phyloP scores from a whole-genome alignment of 345 rosid genomes.

The Ricinus communis region DNA sequence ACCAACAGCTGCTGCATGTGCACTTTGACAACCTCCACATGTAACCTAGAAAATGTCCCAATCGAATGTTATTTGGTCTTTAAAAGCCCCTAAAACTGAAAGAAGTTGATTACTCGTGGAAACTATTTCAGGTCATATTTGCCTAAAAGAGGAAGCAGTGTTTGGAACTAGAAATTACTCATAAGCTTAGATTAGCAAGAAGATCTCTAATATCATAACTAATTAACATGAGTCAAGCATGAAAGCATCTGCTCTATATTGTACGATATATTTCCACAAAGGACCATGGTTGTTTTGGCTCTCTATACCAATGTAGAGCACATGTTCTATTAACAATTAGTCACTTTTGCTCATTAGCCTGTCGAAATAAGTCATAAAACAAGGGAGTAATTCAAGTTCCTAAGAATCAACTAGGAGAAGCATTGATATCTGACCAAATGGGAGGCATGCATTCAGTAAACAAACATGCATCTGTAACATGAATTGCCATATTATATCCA shows the following conservation, averaged over 20 bases:
- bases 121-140: neutral
- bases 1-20: constrained; percentile 89
- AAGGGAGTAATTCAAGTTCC: neutral
- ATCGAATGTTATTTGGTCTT: constrained; percentile 28
- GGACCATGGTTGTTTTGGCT: neutral
- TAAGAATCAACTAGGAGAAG: neutral
- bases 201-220: neutral
- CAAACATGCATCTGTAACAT: constrained; percentile 4
- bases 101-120: constrained; percentile 2
- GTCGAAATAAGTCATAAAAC: neutral
- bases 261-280: neutral
- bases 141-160: neutral
- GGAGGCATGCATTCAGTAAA: neutral
- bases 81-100: constrained; percentile 12
- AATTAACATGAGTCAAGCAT: neutral
- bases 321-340: neutral
- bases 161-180: neutral
- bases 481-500: neutral
- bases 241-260: neutral
- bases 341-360: neutral
- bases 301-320: neutral
- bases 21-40: constrained; percentile 96
- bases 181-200: neutral
- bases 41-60: constrained; percentile 66
- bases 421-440: neutral